phyloP scores from a whole-genome alignment of 1,284 basidiomycete species.

The Microbotryum violaceum region DNA sequence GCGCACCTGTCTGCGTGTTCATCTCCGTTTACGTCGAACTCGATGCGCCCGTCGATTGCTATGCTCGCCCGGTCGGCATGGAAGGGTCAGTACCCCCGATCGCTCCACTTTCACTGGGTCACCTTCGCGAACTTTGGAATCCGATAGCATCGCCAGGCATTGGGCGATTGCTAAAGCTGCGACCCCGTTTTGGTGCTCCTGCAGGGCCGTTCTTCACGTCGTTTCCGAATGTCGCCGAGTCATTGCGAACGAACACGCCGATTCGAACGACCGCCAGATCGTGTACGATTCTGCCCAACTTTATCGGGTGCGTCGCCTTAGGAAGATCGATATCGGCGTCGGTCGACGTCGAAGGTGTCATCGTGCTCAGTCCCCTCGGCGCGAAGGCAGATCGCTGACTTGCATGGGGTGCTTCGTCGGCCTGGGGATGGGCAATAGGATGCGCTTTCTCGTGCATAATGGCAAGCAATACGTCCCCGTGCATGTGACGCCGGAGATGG shows the following conservation, averaged over 20 bases:
- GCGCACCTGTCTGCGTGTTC: too few relatives aligned
- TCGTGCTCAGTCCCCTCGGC: too few relatives aligned
- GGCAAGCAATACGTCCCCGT: conserved; percentile 86
- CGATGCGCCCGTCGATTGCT: conserved; percentile 6
- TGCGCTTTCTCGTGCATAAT: conserved; percentile 66
- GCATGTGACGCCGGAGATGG: conserved; percentile 89
- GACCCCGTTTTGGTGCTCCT: background rate
- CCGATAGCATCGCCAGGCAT: too few relatives aligned
- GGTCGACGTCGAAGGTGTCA: too few relatives aligned
- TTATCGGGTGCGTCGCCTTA: conserved; percentile 60
- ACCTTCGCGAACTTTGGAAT: too few relatives aligned
- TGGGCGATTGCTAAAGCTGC: too few relatives aligned
- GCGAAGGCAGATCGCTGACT: too few relatives aligned
- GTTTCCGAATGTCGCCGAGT: conserved; percentile 81
- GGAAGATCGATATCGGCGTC: background rate
- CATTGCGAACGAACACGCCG: conserved; percentile 70
- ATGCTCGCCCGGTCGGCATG: conserved; percentile 21
- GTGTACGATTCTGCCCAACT: conserved; percentile 90
- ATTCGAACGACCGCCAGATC: conserved; percentile 83
- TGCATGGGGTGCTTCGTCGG: background rate
- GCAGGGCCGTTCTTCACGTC: conserved; percentile 90
- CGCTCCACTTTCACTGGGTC: background rate
- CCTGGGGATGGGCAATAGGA: conserved; percentile 9
- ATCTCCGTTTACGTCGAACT: too few relatives aligned
- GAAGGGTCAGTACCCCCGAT: conserved; percentile 14